These are phyloP conservation scores for Candida freyschussii DNA, from an alignment of 1,139 yeast species.

Conservation along the genomic window DNA sequence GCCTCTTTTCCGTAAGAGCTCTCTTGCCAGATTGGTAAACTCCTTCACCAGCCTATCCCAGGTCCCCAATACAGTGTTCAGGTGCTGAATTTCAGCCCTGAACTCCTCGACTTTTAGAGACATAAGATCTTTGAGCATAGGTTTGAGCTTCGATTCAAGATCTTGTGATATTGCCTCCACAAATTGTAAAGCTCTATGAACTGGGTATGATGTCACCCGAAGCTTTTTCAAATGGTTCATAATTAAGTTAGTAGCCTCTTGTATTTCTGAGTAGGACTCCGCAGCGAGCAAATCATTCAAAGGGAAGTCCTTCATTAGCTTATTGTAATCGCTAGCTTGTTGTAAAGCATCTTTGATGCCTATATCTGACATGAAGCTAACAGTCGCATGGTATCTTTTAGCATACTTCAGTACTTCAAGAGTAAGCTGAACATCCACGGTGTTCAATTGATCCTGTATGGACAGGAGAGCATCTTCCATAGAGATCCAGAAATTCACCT, in stretches of 20 bases:
- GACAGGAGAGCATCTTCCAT: conserved; percentile 59
- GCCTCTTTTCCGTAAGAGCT: conserved; percentile 65
- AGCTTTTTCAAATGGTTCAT: conserved; percentile 64
- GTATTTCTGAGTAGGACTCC: conserved; percentile 40
- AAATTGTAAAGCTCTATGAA: conserved; percentile 55
- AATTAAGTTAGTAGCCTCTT: conserved; percentile 41
- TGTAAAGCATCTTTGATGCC: conserved; percentile 58
- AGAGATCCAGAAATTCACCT: conserved; percentile 74
- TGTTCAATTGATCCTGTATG: conserved; percentile 53
- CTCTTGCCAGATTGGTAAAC: conserved; percentile 63
- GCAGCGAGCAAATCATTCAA: conserved; percentile 54
- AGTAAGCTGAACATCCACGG: conserved; percentile 53
- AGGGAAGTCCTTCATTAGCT: conserved; percentile 68
- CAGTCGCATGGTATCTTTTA: conserved; percentile 75
- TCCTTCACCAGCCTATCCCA: conserved; percentile 52
- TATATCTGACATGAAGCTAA: conserved; percentile 67
- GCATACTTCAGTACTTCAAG: conserved; percentile 61
- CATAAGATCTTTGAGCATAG: conserved; percentile 34
- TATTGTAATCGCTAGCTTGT: conserved; percentile 50
- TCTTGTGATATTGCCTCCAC: conserved; percentile 58
- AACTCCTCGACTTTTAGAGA: conserved; percentile 34
- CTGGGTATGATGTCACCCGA: conserved; percentile 59
- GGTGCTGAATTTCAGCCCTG: conserved; percentile 21
- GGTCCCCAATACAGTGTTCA: conserved; percentile 32
- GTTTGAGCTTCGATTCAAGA: conserved; percentile 32